phyloP scores from a whole-genome alignment of 2,329 filamentous ascomycete species.

The Fusarium sp. region DNA sequence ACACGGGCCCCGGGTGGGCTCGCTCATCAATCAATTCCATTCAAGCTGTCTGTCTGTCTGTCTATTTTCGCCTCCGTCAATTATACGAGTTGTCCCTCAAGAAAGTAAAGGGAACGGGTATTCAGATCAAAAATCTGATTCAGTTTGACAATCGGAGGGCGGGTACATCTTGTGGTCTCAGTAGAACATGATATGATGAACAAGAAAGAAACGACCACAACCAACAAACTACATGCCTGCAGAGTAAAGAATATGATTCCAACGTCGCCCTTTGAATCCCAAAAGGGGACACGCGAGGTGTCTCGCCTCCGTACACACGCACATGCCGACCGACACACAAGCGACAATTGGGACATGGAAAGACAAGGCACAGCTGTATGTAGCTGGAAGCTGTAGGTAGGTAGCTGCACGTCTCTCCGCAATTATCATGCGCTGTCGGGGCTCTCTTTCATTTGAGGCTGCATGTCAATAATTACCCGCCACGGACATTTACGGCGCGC shows the following conservation, averaged over 20 bases:
- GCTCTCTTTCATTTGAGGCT: conserved; percentile 26
- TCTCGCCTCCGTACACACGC: conserved; percentile 24
- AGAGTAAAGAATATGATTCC: not conserved
- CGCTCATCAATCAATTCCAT: conserved; percentile 13
- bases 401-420: conserved; percentile 26
- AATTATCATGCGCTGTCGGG: conserved; percentile 12
- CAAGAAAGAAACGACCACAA: not conserved
- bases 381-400: conserved; percentile 12
- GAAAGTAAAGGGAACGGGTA: not conserved
- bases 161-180: not conserved
- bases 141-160: not conserved
- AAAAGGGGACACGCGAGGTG: conserved; percentile 15
- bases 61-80: conserved; percentile 13
- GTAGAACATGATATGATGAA: not conserved
- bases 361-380: conserved; percentile 2
- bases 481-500: conserved; percentile 21
- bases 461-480: conserved; percentile 30
- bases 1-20: conserved; percentile 37
- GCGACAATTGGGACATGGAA: not conserved
- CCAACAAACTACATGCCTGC: not conserved
- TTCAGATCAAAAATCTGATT: not conserved
- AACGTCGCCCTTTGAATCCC: conserved; percentile 3
- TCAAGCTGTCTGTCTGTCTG: conserved; percentile 2
- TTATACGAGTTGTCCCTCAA: conserved; percentile 12
- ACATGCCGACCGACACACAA: conserved; percentile 27